Conservation (phyloP, 179 eudicot genomes). For the Corrigiola litoralis region DNA sequence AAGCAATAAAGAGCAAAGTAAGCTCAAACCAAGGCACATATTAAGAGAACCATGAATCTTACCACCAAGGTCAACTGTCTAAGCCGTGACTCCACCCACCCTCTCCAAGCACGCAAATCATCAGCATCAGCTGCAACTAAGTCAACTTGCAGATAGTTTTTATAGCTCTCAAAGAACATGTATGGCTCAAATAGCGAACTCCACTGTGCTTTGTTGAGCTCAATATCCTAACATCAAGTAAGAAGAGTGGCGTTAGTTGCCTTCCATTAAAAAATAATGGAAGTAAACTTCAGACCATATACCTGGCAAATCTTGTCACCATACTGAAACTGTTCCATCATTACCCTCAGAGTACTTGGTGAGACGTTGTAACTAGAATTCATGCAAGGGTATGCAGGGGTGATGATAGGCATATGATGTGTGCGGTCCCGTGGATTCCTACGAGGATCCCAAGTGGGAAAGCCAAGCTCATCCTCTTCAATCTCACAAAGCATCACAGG, state of each 20-base stretch:
- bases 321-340: slow-evolving; percentile 66
- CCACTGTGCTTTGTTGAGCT: slow-evolving; percentile 61
- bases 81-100: slow-evolving; percentile 96
- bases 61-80: slow-evolving; percentile 83
- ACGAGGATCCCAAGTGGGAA: slow-evolving; percentile 79
- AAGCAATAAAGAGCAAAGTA: no score
- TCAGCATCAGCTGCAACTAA: slow-evolving; percentile 65
- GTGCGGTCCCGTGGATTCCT: slow-evolving; percentile 67
- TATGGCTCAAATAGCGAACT: slow-evolving; percentile 63
- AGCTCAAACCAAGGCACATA: not conserved
- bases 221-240: slow-evolving; percentile 53
- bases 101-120: slow-evolving; percentile 89
- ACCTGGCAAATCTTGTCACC: slow-evolving; percentile 77
- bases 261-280: not conserved
- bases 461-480: slow-evolving; percentile 71
- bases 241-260: not conserved
- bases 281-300: not conserved
- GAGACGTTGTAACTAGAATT: slow-evolving; percentile 93
- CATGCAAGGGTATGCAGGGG: slow-evolving; percentile 95
- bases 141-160: slow-evolving; percentile 84
- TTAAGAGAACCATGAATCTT: slow-evolving; percentile 14
- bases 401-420: slow-evolving; percentile 91
- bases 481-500: slow-evolving; percentile 83
- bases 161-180: slow-evolving; percentile 68
- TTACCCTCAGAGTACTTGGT: slow-evolving; percentile 68